Conservation (phyloP, 768 basidiomycete species). For the Podaxis pistillaris region DNA sequence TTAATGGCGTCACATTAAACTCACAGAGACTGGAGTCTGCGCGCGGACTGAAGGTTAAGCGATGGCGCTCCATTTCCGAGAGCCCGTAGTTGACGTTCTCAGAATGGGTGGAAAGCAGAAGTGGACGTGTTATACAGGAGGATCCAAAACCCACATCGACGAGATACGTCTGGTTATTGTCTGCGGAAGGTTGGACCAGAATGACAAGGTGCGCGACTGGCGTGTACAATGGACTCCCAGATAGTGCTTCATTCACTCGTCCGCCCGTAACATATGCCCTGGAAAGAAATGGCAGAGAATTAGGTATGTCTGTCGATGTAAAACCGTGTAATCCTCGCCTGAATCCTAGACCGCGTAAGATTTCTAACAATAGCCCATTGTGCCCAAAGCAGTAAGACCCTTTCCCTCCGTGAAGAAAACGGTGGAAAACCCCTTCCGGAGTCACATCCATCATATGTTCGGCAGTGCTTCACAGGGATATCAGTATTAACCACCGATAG, state of each 20-base stretch:
- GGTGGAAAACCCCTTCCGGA: constrained; percentile 21
- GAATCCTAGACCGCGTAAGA: constrained; percentile 28
- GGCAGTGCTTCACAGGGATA: constrained; percentile 17
- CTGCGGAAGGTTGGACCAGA: constrained; percentile 28
- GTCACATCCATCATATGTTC: constrained; percentile 27
- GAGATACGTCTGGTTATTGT: constrained; percentile 28
- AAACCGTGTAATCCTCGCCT: constrained; percentile 17
- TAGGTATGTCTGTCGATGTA: background rate
- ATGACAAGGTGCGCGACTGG: constrained; percentile 25
- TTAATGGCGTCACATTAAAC: background rate
- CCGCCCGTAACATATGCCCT: constrained; percentile 28
- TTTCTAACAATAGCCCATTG: constrained; percentile 25
- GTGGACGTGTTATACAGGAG: constrained; percentile 23
- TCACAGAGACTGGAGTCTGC: background rate
- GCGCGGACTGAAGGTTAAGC: background rate
- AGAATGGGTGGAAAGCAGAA: constrained; percentile 23
- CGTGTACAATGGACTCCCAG: constrained; percentile 15
- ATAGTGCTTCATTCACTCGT: constrained; percentile 23
- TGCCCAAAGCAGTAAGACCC: constrained; percentile 31
- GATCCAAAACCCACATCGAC: constrained; percentile 33
- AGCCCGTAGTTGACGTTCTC: constrained; percentile 4
- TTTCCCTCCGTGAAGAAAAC: constrained; percentile 20
- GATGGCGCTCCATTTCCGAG: constrained; percentile 8
- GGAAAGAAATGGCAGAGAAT: background rate
- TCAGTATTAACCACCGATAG: background rate